Conservation (phyloP, 805 yeast genomes). For the Hyphopichia homilentoma region DNA sequence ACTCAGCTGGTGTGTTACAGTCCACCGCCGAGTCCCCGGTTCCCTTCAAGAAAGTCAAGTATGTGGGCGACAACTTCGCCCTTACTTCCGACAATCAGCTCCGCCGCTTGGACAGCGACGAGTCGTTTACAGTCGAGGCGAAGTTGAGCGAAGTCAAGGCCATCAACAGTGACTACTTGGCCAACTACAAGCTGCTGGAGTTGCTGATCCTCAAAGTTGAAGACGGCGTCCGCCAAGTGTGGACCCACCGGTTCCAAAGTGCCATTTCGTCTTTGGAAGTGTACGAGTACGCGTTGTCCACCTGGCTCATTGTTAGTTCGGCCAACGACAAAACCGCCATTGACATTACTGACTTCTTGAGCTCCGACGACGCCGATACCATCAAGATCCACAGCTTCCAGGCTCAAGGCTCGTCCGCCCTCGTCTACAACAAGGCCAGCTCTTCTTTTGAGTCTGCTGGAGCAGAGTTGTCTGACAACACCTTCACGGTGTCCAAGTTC, state of each 20-base stretch:
- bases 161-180: background rate
- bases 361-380: constrained; percentile 10
- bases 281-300: constrained; percentile 1
- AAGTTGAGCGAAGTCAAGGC: background rate
- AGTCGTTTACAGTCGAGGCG: background rate
- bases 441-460: constrained; percentile 6
- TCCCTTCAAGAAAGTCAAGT: constrained; percentile 4
- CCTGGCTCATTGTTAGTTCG: background rate
- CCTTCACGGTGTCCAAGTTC: background rate
- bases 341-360: constrained; percentile 21
- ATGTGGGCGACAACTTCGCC: constrained; percentile 9
- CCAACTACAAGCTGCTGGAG: background rate
- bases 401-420: background rate
- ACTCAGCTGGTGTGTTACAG: constrained; percentile 1
- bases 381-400: constrained; percentile 12
- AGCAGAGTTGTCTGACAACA: constrained; percentile 2
- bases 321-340: constrained; percentile 4
- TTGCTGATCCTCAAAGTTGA: background rate
- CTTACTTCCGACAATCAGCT: constrained; percentile 5
- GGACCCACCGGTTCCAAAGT: background rate
- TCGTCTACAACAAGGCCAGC: background rate
- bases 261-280: background rate
- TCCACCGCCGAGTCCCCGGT: background rate
- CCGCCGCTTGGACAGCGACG: constrained; percentile 3
- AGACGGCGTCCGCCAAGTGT: background rate